Evolutionary conservation across 164 flowering plant species (phyloP), one percentile per base, ranked within the genome.

Genomic region (Umbilicus rupestris): DNA sequence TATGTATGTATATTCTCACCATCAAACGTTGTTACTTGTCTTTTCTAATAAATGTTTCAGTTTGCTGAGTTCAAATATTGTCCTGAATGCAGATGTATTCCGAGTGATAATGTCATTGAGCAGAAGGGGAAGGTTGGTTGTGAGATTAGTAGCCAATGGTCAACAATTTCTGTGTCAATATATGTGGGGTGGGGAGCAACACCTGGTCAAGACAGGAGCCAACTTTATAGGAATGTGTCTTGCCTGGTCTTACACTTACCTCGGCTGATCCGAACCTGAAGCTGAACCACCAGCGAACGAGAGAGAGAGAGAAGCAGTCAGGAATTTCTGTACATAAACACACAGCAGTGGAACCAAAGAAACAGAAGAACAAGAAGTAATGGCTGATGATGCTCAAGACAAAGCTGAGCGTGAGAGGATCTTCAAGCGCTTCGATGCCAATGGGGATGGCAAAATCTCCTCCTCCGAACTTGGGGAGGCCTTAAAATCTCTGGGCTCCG

Each of bases 91-190:
- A 94, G 99, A 67, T 95, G 87, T 63, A 70, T 82, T 10, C 88
- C 96, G 19, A 81, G 86, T 62, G 97, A 87, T 66, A 87, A 89
- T 70, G 97, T 95, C 60, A 90, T 95, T 55, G 90, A 91, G 77
- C 74, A 89, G 82, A 95, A 95, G 70, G 99, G 99, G 62, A 89
- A 92, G 78, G 97, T 95, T 73, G 99, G 97, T 52, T 87, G 96
- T 73, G 97, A 95, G 73, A 90, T 95, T 67, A 92, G 88, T 74
- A 95, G n/a, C n/a, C n/a, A n/a, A n/a, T n/a, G n/a, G n/a, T n/a
- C n/a, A n/a, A n/a, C n/a, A n/a, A n/a, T n/a, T n/a, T n/a, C n/a
- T n/a, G n/a, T n/a, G n/a, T n/a, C n/a, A n/a, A n/a, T n/a, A n/a
- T n/a, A n/a, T n/a, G n/a, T n/a, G n/a, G n/a, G n/a, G n/a, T n/a